Percentiles rank a stretch among this genome's conserved stretches.
Evolutionary conservation across 345 rosid species (phyloP).

Genomic region (Ceriops tagal): DNA sequence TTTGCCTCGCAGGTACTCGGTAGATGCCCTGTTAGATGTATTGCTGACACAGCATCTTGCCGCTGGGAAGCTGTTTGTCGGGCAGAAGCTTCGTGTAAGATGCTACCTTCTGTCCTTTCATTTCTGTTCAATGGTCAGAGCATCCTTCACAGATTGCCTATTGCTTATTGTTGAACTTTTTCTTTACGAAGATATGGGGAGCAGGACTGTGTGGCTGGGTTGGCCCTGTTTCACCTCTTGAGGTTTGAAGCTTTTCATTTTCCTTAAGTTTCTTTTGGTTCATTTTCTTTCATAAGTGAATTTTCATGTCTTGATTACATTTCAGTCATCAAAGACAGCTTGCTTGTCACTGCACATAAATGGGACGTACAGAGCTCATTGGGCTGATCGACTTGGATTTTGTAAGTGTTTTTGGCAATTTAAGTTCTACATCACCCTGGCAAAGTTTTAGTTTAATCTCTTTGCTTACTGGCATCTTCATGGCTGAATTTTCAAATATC

Average conservation of each 20-base stretch:
- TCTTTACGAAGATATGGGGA: conserved; percentile 70
- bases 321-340: conserved; percentile 60
- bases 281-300: conserved; percentile 15
- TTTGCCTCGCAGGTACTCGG: conserved; percentile 61
- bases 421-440: conserved; percentile 10
- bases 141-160: conserved; percentile 6
- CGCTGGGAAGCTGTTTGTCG: conserved; percentile 70
- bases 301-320: conserved; percentile 24
- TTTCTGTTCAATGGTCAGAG: conserved; percentile 10
- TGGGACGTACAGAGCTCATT: conserved; percentile 92
- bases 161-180: conserved; percentile 24
- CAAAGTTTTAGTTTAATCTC: conserved; percentile 18
- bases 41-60: conserved; percentile 56
- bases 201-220: conserved; percentile 81
- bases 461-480: conserved; percentile 13
- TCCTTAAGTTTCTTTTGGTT: conserved; percentile 14
- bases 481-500: conserved; percentile 21
- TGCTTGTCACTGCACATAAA: conserved; percentile 67
- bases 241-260: conserved; percentile 45
- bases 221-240: conserved; percentile 84
- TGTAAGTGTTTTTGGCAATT: conserved; percentile 50
- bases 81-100: conserved; percentile 89
- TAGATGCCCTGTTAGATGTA: conserved; percentile 65
- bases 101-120: conserved; percentile 9
- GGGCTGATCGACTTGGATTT: conserved; percentile 90